phyloP scores from a whole-genome alignment of 345 rosid species.

The Acer saccharum region DNA sequence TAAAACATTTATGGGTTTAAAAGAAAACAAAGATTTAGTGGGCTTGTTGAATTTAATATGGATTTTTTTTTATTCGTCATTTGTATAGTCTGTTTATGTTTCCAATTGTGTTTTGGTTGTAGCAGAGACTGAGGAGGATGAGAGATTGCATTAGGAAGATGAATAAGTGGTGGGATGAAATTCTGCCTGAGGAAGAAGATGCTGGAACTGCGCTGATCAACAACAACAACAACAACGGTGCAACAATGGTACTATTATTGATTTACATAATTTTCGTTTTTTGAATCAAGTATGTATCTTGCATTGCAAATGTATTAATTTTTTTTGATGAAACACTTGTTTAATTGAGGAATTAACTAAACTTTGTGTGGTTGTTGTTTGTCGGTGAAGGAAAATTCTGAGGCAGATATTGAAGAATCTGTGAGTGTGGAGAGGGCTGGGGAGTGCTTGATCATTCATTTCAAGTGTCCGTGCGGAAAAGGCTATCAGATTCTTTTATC shows the following conservation, averaged over 20 bases:
- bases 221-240: background rate
- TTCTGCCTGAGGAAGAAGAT: conserved; percentile 26
- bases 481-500: conserved; percentile 50
- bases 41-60: no score
- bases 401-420: conserved; percentile 35
- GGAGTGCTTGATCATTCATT: conserved; percentile 35
- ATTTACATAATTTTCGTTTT: background rate
- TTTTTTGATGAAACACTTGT: background rate
- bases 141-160: conserved; percentile 40
- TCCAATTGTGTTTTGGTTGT: background rate
- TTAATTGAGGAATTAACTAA: background rate
- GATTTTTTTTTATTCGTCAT: no score
- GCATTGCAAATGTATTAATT: background rate
- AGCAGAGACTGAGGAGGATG: conserved; percentile 43
- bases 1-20: no score
- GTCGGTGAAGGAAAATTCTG: conserved; percentile 24
- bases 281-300: background rate
- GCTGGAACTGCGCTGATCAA: background rate
- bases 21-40: no score
- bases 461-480: conserved; percentile 49
- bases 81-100: background rate
- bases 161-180: conserved; percentile 35
- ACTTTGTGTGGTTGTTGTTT: background rate
- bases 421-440: conserved; percentile 50
- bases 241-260: conserved; percentile 14